A percentile compares a stretch with the other conserved stretches of the same genome.
phyloP scores from a whole-genome alignment of 176 grass and related monocot genomes.

The Hyparrhenia diplandra region DNA sequence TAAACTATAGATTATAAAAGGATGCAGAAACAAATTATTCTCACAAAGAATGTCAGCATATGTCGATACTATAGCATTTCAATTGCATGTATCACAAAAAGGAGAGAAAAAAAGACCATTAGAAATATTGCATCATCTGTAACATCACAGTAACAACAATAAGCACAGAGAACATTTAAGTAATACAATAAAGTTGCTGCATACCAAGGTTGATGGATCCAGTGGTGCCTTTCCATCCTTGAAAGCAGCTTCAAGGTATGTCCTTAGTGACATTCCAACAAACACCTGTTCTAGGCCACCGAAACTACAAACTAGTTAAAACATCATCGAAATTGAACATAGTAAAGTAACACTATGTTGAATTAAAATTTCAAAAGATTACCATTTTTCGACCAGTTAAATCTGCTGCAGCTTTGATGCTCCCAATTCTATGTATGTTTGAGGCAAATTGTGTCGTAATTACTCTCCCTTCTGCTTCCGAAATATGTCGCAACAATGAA shows the following conservation, averaged over 20 bases:
- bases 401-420: slow-evolving; percentile 96
- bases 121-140: slow-evolving; percentile 1
- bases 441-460: slow-evolving; percentile 98
- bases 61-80: slow-evolving; percentile 12
- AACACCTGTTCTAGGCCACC: slow-evolving; percentile 72
- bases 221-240: slow-evolving; percentile 97
- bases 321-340: slow-evolving; percentile 12
- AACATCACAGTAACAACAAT: slow-evolving; percentile 2
- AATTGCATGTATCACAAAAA: slow-evolving; percentile 13
- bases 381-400: slow-evolving; percentile 92
- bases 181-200: slow-evolving; percentile 22
- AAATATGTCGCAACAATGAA: slow-evolving; percentile 72
- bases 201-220: slow-evolving; percentile 99
- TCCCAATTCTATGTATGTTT: slow-evolving; percentile 98
- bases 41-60: neutral
- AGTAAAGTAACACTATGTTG: neutral
- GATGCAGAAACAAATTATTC: slow-evolving; percentile 1
- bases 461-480: slow-evolving; percentile 95
- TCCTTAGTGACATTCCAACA: slow-evolving; percentile 97
- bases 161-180: neutral
- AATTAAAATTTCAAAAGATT: slow-evolving; percentile 17
- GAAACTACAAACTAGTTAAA: slow-evolving; percentile 26
- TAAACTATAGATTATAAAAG: neutral
- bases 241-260: slow-evolving; percentile 98
- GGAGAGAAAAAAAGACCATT: neutral